Percentiles rank a stretch among this genome's conserved stretches.
Evolutionary conservation across 2,329 filamentous ascomycete species (phyloP).

Genomic region (Penicillium sclerotiorum): DNA sequence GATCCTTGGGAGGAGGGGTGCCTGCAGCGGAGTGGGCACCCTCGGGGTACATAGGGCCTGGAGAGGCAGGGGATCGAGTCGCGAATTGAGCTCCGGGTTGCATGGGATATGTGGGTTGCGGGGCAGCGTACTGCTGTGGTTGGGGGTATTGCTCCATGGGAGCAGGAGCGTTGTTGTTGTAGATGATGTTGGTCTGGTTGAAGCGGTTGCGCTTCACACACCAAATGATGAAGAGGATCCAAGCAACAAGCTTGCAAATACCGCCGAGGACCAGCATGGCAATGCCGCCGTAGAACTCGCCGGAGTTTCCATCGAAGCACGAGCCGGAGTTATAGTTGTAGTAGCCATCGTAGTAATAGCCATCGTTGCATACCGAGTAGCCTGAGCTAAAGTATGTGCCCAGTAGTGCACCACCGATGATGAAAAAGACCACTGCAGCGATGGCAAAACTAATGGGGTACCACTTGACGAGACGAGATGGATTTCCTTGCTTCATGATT

Average conservation of each 20-base stretch:
- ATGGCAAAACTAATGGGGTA: conserved; percentile 24
- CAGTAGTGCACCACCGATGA: conserved; percentile 21
- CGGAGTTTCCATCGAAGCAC: conserved; percentile 5
- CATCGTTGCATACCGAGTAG: conserved; percentile 7
- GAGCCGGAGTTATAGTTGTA: conserved; percentile 9
- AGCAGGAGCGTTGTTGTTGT: conserved; percentile 7
- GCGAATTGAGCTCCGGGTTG: conserved; percentile 5
- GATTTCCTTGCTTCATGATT: background rate
- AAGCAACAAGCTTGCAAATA: conserved; percentile 17
- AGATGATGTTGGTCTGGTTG: conserved; percentile 10
- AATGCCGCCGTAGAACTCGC: conserved; percentile 17
- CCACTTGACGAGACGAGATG: conserved; percentile 15
- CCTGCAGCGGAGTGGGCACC: conserved; percentile 1
- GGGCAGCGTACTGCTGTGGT: conserved; percentile 12
- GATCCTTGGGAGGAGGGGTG: conserved; percentile 17
- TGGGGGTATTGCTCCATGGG: conserved; percentile 2
- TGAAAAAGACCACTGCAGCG: conserved; percentile 18
- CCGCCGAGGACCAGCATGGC: conserved; percentile 19
- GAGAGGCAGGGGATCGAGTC: conserved; percentile 9
- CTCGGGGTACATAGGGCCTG: conserved; percentile 9
- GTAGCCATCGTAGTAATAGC: conserved; percentile 12
- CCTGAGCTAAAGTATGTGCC: conserved; percentile 15
- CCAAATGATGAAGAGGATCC: conserved; percentile 23
- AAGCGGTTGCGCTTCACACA: conserved; percentile 19
- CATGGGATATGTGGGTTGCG: conserved; percentile 11